Base-by-base conservation (phyloP, 192 early-diverging fungal genomes). In the Thamnidium elegans region DNA sequence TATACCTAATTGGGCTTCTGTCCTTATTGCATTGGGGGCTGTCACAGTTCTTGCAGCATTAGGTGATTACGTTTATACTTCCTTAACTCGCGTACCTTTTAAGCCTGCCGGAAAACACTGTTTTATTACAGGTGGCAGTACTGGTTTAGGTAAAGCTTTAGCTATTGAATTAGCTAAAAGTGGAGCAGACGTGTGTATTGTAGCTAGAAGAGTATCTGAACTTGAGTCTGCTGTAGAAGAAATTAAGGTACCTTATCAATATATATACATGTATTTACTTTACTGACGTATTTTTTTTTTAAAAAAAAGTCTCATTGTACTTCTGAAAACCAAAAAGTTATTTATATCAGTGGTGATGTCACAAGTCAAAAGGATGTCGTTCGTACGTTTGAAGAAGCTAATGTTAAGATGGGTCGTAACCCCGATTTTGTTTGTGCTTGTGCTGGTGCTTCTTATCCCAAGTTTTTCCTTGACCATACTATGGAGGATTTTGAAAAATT, bases 111-210 rank as follows among this genome's bases (percentile, higher is more conserved):
- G 65, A 63, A 84, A 88, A 69, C 87, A 89, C 71, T 86, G 82
- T 43, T 88, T 87, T 60, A 79, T 92, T 54, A 89, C 90, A 0
- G 90, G 90, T 55, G 89, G 87, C 61, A 89, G 89, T 68, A 77
- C 81, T n/a, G 90, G 90, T 0, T 77, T 90, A 10, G 88, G 88
- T 50, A 81, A 85, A 70, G 79, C 70, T 17, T 53, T 90, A 0
- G 87, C 86, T n/a, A 69, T 81, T 31, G 78, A 86, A 34, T 68
- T 90, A 43, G 87, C 79, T 1, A 82, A 84, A 19, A 78, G 79
- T 32, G 88, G 90, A 10, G 90, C 90, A 0, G 79, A 89, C 64
- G 82, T 90, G 1, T 85, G 86, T 0, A 89, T 90, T 64, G 79
- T 88, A 1, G 90, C 88, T 7, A 71, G 81, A 30, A 76, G 78